Evolutionary conservation across 1,284 basidiomycete species (phyloP), one percentile per base, ranked within the genome.

Genomic region (Caloboletus firmus): DNA sequence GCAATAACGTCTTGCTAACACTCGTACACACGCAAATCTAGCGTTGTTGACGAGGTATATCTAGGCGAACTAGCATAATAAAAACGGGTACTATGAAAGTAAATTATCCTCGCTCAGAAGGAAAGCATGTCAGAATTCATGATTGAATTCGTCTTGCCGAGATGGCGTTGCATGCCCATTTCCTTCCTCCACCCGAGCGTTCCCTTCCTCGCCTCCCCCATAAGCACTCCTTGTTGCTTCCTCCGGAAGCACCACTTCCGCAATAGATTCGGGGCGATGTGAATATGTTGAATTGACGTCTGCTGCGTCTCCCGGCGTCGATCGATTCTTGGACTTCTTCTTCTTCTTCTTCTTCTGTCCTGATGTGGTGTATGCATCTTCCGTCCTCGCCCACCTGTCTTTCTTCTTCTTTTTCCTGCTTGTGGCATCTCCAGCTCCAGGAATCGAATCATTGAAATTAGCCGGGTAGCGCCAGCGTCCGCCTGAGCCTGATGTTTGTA

Each of bases 401-500:
- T 91, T 91, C 80, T 89, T 91, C 54, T 82, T 80, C 66, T 85
- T 86, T 71, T 83, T 81, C 72, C 79, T 82, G 63, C 79, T 80
- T 17, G 45, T 59, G 72, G 76, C 65, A 71, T 77, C 71, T 69
- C 78, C 56, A 65, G 60, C 22, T 34, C 53, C 58, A 61, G 51
- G 76, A 36, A 79, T 74, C 18, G 83, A 76, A 58, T 90, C 87
- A 49, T 85, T 82, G 62, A 91, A 90, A 67, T 91, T 90, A 57
- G 89, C 85, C 12, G 87, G 89, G 69, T 92, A 92, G 58, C 79
- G 87, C 89, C 89, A 92, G 49, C 89, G 77, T 31, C 83, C 78
- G 40, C 71, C 68, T 35, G 68, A 67, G 24, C 63, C 64, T 2
- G 61, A 42, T n/a, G 73, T 64, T 36, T 63, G 65, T 30, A 65